Evolutionary conservation across 2,329 filamentous ascomycete genomes (phyloP), one percentile per base, ranked within the genome.

Genomic region (Penicillium hordei): DNA sequence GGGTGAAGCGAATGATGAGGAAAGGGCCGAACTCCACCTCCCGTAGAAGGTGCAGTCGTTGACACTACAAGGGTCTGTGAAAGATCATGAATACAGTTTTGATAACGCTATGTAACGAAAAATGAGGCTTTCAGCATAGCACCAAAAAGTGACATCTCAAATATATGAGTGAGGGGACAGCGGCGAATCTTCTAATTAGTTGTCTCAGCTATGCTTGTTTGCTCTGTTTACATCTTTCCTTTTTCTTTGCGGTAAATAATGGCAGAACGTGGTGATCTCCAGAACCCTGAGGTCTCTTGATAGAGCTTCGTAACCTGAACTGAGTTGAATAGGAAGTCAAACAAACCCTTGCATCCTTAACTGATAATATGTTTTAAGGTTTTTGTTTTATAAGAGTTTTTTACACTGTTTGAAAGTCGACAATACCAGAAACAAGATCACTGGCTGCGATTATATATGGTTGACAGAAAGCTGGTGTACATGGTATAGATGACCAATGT

Each of bases 361-460:
- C 2, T 15, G 3, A 23, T 4, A 9, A 15, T 8, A 15, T 9
- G 1, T 0, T 1, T 19, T 42, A 1, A 5, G 15, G 5, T 6
- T 9, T 9, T 3, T 3, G 25, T 42, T 23, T 13, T 7, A 23
- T 12, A 40, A 25, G 6, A 5, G 3, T 8, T 15, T 15, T 25
- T 4, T 10, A 3, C 12, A 2, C 21, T 15, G 5, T 8, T 40
- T 15, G 19, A 21, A 23, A 42, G 13, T 17, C 6, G 19, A 42
- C 2, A 43, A 10, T 25, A 3, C 21, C 7, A 4, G 23, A 15
- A 2, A 42, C 12, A 19, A 4, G 3, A 23, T 23, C 21, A 23
- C 21, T 23, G 21, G 21, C 21, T 23, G 3, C 21, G 21, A 23
- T 23, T 23, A 23, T 23, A 23, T 23, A 23, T n/a, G n/a, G n/a